Base-by-base conservation (phyloP, 352 stramenopile genomes). In the Aphanomyces stellatus region DNA sequence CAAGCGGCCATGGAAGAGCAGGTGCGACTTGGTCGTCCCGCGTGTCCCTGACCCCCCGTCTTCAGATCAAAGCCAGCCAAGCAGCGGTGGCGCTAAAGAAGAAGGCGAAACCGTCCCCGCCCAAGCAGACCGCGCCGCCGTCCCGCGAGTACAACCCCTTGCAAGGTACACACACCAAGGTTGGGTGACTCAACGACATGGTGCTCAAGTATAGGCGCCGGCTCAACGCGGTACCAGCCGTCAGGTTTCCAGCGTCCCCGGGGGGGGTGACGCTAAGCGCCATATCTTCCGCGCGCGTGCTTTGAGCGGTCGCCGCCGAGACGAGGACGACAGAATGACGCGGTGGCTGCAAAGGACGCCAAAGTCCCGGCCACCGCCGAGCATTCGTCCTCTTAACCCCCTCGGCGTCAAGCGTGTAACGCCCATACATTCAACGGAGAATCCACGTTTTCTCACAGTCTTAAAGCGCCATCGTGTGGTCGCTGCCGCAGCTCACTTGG, bases 401-500 rank as follows among this genome's bases (percentile, higher is more conserved):
- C n/a, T n/a, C n/a, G n/a, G n/a, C n/a, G n/a, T n/a, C n/a, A n/a
- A n/a, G n/a, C n/a, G n/a, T n/a, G n/a, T n/a, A n/a, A n/a, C n/a
- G n/a, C n/a, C n/a, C n/a, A n/a, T n/a, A n/a, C n/a, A n/a, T n/a
- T n/a, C n/a, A n/a, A n/a, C n/a, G n/a, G n/a, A n/a, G n/a, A n/a
- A n/a, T n/a, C n/a, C n/a, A n/a, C n/a, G n/a, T n/a, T n/a, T n/a
- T n/a, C n/a, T n/a, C n/a, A n/a, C n/a, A n/a, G n/a, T n/a, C n/a
- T n/a, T 65, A 65, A 15, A 65, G 19, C 8, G 59, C 59, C 59
- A 65, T 55, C 28, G 59, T 65, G 31, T 65, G 59, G 24, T 65
- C 59, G 30, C 59, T 65, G 59, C 59, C 59, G 42, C 59, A 65
- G 40, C 37, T 65, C 24, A 65, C 59, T 2, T 46, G 15, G 7